Evolutionary conservation across 1,139 yeast species (phyloP).

Genomic region (Suhomyces bribrorum): DNA sequence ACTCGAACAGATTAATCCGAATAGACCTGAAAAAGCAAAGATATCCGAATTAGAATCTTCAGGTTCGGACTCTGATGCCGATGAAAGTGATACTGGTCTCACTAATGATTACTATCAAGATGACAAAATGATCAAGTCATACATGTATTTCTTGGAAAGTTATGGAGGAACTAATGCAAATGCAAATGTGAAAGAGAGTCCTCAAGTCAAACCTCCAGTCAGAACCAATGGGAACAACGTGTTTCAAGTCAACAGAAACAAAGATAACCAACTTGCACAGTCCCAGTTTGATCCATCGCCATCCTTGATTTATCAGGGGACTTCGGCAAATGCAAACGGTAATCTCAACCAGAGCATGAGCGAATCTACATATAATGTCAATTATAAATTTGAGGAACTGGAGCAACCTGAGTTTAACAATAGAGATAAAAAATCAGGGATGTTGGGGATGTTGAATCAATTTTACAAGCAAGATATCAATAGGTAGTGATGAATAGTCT

Average conservation of each 20-base stretch:
- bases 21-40: slow-evolving; percentile 12
- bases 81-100: slow-evolving; percentile 41
- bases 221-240: not conserved
- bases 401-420: slow-evolving; percentile 29
- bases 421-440: slow-evolving; percentile 55
- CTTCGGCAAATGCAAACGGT: slow-evolving; percentile 2
- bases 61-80: slow-evolving; percentile 27
- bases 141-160: slow-evolving; percentile 81
- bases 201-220: not conserved
- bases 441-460: slow-evolving; percentile 80
- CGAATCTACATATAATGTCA: slow-evolving; percentile 32
- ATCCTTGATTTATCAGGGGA: slow-evolving; percentile 11
- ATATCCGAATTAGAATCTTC: slow-evolving; percentile 14
- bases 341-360: slow-evolving; percentile 20
- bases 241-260: not conserved
- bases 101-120: slow-evolving; percentile 49
- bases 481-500: slow-evolving; percentile 14
- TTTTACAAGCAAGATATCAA: slow-evolving; percentile 63
- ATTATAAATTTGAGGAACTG: slow-evolving; percentile 34
- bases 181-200: not conserved
- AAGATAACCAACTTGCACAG: slow-evolving; percentile 1
- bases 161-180: slow-evolving; percentile 46
- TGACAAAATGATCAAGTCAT: slow-evolving; percentile 91
- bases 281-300: slow-evolving; percentile 12
- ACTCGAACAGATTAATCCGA: slow-evolving; percentile 14